Evolutionary conservation across 306 rosid species (phyloP).

Genomic region (Abrus precatorius): DNA sequence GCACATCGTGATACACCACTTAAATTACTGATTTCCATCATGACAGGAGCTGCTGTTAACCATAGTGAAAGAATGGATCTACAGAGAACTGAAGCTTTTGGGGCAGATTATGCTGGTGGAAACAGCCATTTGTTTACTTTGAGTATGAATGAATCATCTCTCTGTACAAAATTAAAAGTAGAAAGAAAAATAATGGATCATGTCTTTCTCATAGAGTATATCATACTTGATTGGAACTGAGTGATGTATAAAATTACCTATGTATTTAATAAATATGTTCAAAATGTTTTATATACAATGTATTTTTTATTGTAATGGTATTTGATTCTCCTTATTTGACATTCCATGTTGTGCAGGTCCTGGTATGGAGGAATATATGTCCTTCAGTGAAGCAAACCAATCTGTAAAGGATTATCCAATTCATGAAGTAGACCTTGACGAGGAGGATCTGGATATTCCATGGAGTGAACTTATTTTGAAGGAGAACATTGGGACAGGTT

Average conservation of each 20-base stretch:
- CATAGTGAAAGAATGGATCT: conserved; percentile 34
- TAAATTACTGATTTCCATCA: conserved; percentile 40
- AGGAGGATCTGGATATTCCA: conserved; percentile 79
- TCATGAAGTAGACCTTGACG: conserved; percentile 57
- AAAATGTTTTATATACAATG: conserved; percentile 13
- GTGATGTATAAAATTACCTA: conserved; percentile 1
- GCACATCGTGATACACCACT: conserved; percentile 29
- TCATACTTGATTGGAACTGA: neutral
- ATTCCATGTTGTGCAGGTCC: conserved; percentile 47
- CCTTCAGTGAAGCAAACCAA: conserved; percentile 54
- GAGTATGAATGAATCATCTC: conserved; percentile 41
- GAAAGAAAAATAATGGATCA: conserved; percentile 38
- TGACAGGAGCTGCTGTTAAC: conserved; percentile 51
- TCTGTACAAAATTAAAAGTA: conserved; percentile 33
- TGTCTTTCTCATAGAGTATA: conserved; percentile 35
- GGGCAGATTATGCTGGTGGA: conserved; percentile 43
- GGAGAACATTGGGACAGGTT: conserved; percentile 93
- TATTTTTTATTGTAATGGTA: conserved; percentile 39
- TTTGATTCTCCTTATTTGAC: conserved; percentile 29
- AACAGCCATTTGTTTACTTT: conserved; percentile 45
- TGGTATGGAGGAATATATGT: conserved; percentile 40
- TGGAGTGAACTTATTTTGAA: conserved; percentile 82
- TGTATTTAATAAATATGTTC: conserved; percentile 31
- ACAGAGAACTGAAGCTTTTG: conserved; percentile 44
- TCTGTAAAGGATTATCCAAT: conserved; percentile 47